These are phyloP conservation scores for Raffaelea ambrosiae DNA, from an alignment of 2,329 filamentous ascomycete species.

Conservation along the genomic window DNA sequence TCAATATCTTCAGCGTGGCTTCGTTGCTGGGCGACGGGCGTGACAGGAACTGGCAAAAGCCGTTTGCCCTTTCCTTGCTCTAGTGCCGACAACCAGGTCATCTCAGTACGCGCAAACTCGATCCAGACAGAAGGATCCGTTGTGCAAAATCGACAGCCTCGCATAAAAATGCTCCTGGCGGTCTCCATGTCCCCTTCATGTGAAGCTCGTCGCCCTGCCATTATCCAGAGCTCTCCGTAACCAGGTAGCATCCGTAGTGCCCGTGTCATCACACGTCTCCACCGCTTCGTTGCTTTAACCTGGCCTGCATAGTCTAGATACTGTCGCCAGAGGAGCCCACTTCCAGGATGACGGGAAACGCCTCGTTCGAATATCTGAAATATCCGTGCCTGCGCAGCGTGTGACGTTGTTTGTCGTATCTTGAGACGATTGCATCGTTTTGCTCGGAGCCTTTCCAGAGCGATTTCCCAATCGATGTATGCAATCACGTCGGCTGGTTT, in stretches of 20 bases:
- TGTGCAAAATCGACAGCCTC: slow-evolving; percentile 84
- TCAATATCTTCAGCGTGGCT: too few relatives aligned
- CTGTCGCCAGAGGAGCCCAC: slow-evolving; percentile 76
- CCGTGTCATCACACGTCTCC: slow-evolving; percentile 54
- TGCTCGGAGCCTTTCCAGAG: slow-evolving; percentile 64
- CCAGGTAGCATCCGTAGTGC: slow-evolving; percentile 80
- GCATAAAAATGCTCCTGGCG: slow-evolving; percentile 76
- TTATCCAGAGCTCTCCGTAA: slow-evolving; percentile 76
- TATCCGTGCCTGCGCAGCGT: slow-evolving; percentile 71
- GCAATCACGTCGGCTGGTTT: slow-evolving; percentile 70
- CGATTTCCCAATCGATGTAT: slow-evolving; percentile 68
- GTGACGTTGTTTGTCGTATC: slow-evolving; percentile 58
- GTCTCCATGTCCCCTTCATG: slow-evolving; percentile 78
- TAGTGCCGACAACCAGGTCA: slow-evolving; percentile 83
- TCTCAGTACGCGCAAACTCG: slow-evolving; percentile 84
- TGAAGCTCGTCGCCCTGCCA: slow-evolving; percentile 72
- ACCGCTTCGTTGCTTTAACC: slow-evolving; percentile 57
- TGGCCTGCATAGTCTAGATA: slow-evolving; percentile 76
- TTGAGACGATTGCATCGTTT: slow-evolving; percentile 78
- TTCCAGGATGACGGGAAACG: slow-evolving; percentile 75
- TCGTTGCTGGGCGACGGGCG: too few relatives aligned
- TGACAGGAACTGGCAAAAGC: slow-evolving; percentile 28
- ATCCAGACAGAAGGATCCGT: slow-evolving; percentile 68
- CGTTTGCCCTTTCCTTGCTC: slow-evolving; percentile 53
- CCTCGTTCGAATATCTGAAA: slow-evolving; percentile 85